phyloP scores from a whole-genome alignment of 306 rosid species.

The Dalbergia cultrata region DNA sequence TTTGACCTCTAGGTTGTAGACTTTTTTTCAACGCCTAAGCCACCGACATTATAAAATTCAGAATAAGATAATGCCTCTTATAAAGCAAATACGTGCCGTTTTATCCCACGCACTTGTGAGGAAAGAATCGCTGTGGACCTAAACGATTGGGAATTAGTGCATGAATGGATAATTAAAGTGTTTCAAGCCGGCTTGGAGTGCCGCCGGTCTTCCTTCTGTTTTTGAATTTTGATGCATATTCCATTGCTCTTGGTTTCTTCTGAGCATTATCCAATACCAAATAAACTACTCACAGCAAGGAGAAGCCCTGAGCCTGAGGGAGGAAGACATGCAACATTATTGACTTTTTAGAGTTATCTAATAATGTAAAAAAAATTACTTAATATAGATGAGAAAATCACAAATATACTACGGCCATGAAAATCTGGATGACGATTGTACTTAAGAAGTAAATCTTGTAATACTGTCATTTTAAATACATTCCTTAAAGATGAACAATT shows the following conservation, averaged over 20 bases:
- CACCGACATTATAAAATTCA: slow-evolving; percentile 10
- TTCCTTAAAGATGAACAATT: too few species aligned
- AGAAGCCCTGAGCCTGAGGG: background rate
- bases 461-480: too few species aligned
- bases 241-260: background rate
- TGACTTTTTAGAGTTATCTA: background rate
- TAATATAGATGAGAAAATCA: too few species aligned
- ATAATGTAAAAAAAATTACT: too few species aligned
- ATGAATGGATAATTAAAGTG: background rate
- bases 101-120: background rate
- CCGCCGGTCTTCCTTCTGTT: background rate
- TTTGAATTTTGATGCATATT: background rate
- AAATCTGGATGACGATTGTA: too few species aligned
- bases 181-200: background rate
- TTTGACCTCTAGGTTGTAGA: slow-evolving; percentile 2
- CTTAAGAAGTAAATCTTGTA: too few species aligned
- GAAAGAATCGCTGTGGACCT: background rate
- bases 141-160: slow-evolving; percentile 7
- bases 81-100: slow-evolving; percentile 9
- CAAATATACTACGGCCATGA: too few species aligned
- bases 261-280: background rate
- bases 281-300: background rate
- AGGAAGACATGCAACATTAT: background rate
- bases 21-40: background rate
- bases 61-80: background rate